Conservation (phyloP, 345 rosid genomes). For the Lumnitzera racemosa region DNA sequence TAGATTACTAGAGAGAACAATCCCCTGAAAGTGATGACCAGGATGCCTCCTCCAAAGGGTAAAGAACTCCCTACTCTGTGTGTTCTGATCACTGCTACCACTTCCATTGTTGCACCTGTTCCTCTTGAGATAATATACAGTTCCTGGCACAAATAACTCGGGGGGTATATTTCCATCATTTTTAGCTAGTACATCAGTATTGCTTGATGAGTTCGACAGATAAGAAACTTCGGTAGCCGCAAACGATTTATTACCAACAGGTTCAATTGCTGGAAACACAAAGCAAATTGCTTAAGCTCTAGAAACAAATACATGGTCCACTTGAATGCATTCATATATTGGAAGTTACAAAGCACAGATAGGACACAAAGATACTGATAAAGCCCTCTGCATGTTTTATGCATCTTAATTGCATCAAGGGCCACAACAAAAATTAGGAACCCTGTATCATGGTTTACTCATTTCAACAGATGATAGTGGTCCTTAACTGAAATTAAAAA, state of each 20-base stretch:
- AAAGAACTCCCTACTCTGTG: conserved; percentile 32
- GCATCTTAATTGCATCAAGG: no score
- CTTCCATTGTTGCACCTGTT: conserved; percentile 18
- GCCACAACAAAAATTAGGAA: no score
- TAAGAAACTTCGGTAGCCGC: conserved; percentile 9
- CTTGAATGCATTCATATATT: no score
- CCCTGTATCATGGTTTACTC: no score
- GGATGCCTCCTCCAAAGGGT: conserved; percentile 79
- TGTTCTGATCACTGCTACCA: conserved; percentile 5
- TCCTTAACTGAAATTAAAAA: no score
- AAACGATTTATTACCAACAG: conserved; percentile 13
- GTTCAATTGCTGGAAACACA: conserved; percentile 19
- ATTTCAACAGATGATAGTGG: no score
- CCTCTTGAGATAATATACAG: conserved; percentile 71
- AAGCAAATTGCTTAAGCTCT: no score
- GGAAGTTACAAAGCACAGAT: no score
- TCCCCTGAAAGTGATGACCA: conserved; percentile 81
- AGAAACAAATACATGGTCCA: no score
- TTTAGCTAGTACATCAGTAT: conserved; percentile 17
- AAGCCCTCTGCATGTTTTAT: no score
- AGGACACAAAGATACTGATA: no score
- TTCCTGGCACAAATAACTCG: conserved; percentile 77
- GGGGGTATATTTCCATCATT: conserved; percentile 19
- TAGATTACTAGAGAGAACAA: conserved; percentile 72
- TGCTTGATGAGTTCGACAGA: conserved; percentile 9